Base-by-base conservation (phyloP, 2,329 filamentous ascomycete species). In the Thielaviopsis ethacetica region DNA sequence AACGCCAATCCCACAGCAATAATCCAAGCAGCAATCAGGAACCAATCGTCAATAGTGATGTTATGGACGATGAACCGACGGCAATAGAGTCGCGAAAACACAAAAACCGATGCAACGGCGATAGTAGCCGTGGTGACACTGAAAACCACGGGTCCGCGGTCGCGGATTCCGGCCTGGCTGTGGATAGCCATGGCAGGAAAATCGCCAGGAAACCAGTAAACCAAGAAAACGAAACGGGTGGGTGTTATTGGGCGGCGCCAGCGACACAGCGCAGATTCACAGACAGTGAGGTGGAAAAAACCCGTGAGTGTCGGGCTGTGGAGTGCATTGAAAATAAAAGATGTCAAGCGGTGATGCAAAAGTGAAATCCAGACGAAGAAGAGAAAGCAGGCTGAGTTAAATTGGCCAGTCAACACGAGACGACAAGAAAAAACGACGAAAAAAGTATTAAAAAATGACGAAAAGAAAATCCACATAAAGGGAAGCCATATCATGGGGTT, bases 21-120 rank as follows among this genome's bases (percentile, higher is more conserved):
- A 13, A 82, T 64, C 91, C 89, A 95, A 59, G 90, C 88, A 49
- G 87, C 64, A 12, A 89, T 70, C 70, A 95, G 93, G 65, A 87
- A 80, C 70, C 84, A 86, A 74, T 95, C 91, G 71, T 95, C 89
- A 74, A 80, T 80, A 59, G 78, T 82, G 56, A 89, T 71, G 58
- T 79, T 83, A 64, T 80, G 81, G 59, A 95, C 84, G 55, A 96
- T 84, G 53, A 78, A 81, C 55, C 80, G 76, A 27, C 90, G 80
- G 62, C 86, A 89, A 50, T 88, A 72, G 64, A 95, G 75, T 58
- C 91, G 83, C 41, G 87, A 78, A 50, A 76, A 75, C 64, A 95
- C 87, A 67, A 95, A 91, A 58, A 86, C 66, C 47, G 85, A 85
- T 56, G 87, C 82, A 57, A 91, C 69, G 22, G 78, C 77, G 62